Evolutionary conservation across 2,329 filamentous ascomycete genomes (phyloP).

Genomic region (Ceratocystis smalleyi): DNA sequence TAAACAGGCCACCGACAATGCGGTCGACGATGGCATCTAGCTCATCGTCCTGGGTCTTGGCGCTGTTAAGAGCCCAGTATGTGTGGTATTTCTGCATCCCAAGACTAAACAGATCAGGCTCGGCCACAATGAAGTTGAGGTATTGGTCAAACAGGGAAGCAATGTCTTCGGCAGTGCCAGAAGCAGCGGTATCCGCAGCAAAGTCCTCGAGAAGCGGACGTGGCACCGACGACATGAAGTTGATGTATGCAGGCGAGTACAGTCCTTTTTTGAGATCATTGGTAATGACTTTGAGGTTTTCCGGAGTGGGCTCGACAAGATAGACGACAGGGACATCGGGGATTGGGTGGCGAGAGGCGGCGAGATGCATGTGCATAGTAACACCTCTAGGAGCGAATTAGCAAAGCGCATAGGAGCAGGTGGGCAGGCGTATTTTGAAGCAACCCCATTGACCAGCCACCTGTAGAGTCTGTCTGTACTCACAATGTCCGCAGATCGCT

Average conservation of each 20-base stretch:
- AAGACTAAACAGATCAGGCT: slow-evolving; percentile 87
- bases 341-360: slow-evolving; percentile 59
- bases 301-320: slow-evolving; percentile 71
- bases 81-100: slow-evolving; percentile 81
- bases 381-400: slow-evolving; percentile 40
- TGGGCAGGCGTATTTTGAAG: too few relatives aligned
- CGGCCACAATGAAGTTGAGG: slow-evolving; percentile 89
- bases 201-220: slow-evolving; percentile 88
- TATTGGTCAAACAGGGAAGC: slow-evolving; percentile 93
- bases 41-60: slow-evolving; percentile 75
- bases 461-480: neutral
- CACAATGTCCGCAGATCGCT: slow-evolving; percentile 74
- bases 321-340: slow-evolving; percentile 95
- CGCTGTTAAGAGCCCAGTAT: slow-evolving; percentile 94
- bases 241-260: slow-evolving; percentile 88
- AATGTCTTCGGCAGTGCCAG: slow-evolving; percentile 76
- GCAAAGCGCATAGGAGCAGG: neutral
- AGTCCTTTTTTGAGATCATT: slow-evolving; percentile 72
- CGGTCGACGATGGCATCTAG: slow-evolving; percentile 76
- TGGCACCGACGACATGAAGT: slow-evolving; percentile 88
- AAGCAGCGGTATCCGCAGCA: slow-evolving; percentile 67
- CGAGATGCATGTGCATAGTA: slow-evolving; percentile 72
- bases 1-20: slow-evolving; percentile 93
- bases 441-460: neutral
- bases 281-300: slow-evolving; percentile 71